These are phyloP conservation scores for Magnusiomyces paraingens DNA, from an alignment of 1,139 yeast species.

Conservation along the genomic window DNA sequence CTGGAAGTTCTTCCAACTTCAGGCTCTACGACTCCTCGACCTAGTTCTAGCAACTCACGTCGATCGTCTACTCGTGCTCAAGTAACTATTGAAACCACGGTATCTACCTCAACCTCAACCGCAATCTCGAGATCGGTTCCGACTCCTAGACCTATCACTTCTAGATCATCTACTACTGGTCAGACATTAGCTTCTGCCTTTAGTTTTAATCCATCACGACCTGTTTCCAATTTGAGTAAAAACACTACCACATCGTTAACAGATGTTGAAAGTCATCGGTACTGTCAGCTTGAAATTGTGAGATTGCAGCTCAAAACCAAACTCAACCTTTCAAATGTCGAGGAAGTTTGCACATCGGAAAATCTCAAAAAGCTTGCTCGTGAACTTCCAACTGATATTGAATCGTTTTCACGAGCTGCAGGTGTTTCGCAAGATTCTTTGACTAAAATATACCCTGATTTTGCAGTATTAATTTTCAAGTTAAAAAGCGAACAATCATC, in stretches of 20 bases:
- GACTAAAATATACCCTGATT: slow-evolving; percentile 13
- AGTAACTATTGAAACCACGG: no score
- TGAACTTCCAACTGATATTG: slow-evolving; percentile 13
- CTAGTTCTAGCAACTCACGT: no score
- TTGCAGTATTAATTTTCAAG: slow-evolving; percentile 16
- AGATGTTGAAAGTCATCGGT: slow-evolving; percentile 16
- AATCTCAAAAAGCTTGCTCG: slow-evolving; percentile 19
- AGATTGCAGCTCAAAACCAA: slow-evolving; percentile 13
- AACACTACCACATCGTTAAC: not conserved
- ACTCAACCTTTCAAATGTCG: slow-evolving; percentile 7
- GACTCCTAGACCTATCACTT: slow-evolving; percentile 47
- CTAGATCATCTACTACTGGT: slow-evolving; percentile 66
- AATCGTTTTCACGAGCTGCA: slow-evolving; percentile 13
- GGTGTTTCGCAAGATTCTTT: slow-evolving; percentile 18
- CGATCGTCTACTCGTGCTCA: no score
- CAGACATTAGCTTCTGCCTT: not conserved
- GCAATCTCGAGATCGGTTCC: no score
- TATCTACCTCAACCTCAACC: no score
- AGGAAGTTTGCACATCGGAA: slow-evolving; percentile 19
- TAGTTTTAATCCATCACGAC: not conserved
- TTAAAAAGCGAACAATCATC: slow-evolving; percentile 8
- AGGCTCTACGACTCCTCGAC: no score
- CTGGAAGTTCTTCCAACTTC: no score
- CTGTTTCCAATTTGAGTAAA: not conserved
- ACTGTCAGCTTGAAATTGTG: slow-evolving; percentile 16